Percentiles rank a stretch among this genome's conserved stretches.
Evolutionary conservation across 108 stramenopile genomes (phyloP).

Genomic region (Pseudonitzschia pungens): DNA sequence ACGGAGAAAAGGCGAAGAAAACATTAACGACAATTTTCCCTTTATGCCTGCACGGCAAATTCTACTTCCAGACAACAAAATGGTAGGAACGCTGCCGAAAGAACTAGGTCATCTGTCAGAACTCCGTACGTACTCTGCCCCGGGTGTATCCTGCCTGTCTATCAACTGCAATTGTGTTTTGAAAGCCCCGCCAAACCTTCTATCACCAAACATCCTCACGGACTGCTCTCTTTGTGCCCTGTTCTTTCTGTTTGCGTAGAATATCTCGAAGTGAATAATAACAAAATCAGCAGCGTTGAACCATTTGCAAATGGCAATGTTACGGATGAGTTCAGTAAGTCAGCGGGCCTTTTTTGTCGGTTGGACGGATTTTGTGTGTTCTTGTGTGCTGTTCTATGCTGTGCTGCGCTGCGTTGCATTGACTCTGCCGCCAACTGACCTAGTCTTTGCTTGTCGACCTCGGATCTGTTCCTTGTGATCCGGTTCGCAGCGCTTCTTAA

Average conservation of each 20-base stretch:
- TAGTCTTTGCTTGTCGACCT: too few species aligned
- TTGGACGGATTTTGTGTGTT: not conserved
- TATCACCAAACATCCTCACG: not conserved
- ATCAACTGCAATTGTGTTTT: not conserved
- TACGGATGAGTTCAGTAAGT: constrained; percentile 1
- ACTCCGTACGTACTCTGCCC: not conserved
- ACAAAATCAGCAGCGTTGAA: not conserved
- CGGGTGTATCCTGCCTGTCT: not conserved
- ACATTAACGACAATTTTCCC: not conserved
- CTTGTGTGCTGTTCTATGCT: not conserved
- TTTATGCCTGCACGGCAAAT: not conserved
- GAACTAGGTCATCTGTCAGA: not conserved
- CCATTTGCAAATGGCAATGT: not conserved
- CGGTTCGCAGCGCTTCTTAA: not conserved
- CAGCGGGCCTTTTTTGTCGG: not conserved
- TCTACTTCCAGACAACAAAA: not conserved
- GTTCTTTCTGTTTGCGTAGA: not conserved
- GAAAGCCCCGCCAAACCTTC: not conserved
- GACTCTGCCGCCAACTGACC: not conserved
- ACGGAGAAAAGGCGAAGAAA: not conserved
- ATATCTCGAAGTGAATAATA: not conserved
- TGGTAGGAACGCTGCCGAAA: not conserved
- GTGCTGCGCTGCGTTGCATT: not conserved
- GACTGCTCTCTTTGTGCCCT: not conserved
- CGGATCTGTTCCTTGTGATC: too few species aligned